phyloP scores from a whole-genome alignment of 495 filamentous ascomycete genomes.

The Pyronema omphalodes region DNA sequence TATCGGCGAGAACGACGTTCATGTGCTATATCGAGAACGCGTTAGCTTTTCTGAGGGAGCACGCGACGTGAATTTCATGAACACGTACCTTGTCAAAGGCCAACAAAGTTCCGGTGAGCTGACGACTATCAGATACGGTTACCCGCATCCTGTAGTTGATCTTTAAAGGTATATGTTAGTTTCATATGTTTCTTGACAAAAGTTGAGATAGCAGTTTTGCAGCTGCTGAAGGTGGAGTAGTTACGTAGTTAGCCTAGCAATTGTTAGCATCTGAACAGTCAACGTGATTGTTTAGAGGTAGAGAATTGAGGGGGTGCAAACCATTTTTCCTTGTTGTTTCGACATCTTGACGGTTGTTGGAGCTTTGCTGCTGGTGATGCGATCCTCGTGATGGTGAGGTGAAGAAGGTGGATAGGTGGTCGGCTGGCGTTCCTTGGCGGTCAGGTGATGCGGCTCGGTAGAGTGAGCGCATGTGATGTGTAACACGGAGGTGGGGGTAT shows the following conservation, averaged over 20 bases:
- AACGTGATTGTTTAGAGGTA: conserved; percentile 15
- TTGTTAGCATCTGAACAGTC: conserved; percentile 42
- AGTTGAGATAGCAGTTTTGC: conserved; percentile 3
- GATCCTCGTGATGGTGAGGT: background rate
- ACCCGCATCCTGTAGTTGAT: conserved; percentile 99
- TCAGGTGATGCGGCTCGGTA: too few species aligned
- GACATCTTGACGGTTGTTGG: conserved; percentile 39
- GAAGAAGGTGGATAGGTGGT: background rate
- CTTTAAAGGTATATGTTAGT: conserved; percentile 30
- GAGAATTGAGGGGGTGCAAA: conserved; percentile 35
- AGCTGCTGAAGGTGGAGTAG: conserved; percentile 27
- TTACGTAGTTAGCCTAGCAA: conserved; percentile 84
- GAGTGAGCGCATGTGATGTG: background rate
- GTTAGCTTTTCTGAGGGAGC: background rate
- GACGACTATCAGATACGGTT: conserved; percentile 84
- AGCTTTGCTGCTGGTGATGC: background rate
- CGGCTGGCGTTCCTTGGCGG: background rate
- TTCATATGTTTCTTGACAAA: background rate
- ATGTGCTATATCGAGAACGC: conserved; percentile 48
- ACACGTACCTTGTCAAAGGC: conserved; percentile 78
- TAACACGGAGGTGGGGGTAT: too few species aligned
- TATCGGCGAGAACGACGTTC: conserved; percentile 97
- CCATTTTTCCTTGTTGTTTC: conserved; percentile 99
- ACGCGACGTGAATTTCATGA: background rate
- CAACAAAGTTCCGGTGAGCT: conserved; percentile 93